A percentile compares a stretch with the other conserved stretches of the same genome.
phyloP scores from a whole-genome alignment of 2,329 filamentous ascomycete species.

The Tolypocladium amazonense region DNA sequence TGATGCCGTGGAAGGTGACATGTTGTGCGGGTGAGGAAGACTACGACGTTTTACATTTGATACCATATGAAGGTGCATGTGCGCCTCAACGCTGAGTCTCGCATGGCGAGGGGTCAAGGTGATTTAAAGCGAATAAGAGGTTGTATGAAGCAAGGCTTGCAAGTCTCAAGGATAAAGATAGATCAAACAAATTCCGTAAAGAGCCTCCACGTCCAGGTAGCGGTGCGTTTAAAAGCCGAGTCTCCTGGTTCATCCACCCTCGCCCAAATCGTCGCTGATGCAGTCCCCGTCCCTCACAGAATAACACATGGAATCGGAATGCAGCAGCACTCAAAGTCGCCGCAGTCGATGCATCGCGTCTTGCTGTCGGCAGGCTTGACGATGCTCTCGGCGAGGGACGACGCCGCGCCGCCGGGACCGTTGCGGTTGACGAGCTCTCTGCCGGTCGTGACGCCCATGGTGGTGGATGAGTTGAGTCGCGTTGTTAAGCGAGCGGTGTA shows the following conservation, averaged over 20 bases:
- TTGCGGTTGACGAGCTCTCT: conserved; percentile 19
- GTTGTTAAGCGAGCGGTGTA: neutral
- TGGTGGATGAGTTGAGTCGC: neutral
- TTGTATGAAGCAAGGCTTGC: neutral
- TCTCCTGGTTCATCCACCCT: neutral
- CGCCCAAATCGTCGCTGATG: neutral
- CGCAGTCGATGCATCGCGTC: conserved; percentile 39
- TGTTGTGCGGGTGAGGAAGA: neutral
- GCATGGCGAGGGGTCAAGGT: neutral
- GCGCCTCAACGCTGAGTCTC: neutral
- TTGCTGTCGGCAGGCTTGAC: conserved; percentile 36
- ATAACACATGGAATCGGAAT: conserved; percentile 41
- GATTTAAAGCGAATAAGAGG: neutral
- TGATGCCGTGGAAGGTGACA: neutral
- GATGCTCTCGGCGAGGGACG: conserved; percentile 38
- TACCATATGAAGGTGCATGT: neutral
- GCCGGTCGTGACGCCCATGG: conserved; percentile 12
- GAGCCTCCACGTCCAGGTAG: neutral
- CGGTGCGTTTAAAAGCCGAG: neutral
- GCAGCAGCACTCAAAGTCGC: conserved; percentile 42
- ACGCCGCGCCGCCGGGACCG: conserved; percentile 37
- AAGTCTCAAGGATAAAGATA: neutral
- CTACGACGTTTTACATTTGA: neutral
- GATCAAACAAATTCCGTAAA: neutral
- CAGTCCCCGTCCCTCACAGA: conserved; percentile 23